Base-by-base conservation (phyloP, 1,284 basidiomycete species). In the Pseudozyma hubeiensis region DNA sequence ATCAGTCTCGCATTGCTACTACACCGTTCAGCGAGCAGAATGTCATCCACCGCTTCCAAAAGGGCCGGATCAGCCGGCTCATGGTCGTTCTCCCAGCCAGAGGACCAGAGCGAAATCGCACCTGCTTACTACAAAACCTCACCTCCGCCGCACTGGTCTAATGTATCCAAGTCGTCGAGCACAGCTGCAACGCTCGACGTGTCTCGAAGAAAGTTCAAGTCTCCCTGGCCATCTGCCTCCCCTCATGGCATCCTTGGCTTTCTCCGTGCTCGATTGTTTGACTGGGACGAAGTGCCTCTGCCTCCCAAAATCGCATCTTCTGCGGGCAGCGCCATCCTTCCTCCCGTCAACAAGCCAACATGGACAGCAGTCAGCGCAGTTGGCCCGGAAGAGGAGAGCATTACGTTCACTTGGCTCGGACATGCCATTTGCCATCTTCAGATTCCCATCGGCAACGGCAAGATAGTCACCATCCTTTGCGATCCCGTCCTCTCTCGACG, bases 391-490 rank as follows among this genome's bases (percentile, higher is more conserved):
- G 52, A 34, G 1, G 59, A 67, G 9, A 58, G 47, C 29, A 60
- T 78, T 48, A 59, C 53, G 7, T 77, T 78, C 56, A 80, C 75
- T 33, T 80, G 77, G 77, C 59, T 80, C 16, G 77, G 78, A 13
- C 77, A 78, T 37, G 77, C 77, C n/a, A 60, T 64, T 44, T 75
- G 74, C 53, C 77, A 77, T 44, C 48, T 73, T 4, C 70, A 65
- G 39, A 66, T 77, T 30, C 77, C 75, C 11, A 65, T 77, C 47
- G 53, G 64, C 43, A 39, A 58, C n/a, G 57, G 57, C 5, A 35
- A 31, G 7, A 61, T 47, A 9, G 39, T 70, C 39, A 73, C 61
- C 29, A 46, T 80, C 34, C 66, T 80, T 9, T 78, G 75, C 44
- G 78, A 80, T 49, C 78, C 78, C 4, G 78, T 80, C 6, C 64